Evolutionary conservation across 2,329 filamentous ascomycete species (phyloP).

Genomic region (Elsinoe perseae): DNA sequence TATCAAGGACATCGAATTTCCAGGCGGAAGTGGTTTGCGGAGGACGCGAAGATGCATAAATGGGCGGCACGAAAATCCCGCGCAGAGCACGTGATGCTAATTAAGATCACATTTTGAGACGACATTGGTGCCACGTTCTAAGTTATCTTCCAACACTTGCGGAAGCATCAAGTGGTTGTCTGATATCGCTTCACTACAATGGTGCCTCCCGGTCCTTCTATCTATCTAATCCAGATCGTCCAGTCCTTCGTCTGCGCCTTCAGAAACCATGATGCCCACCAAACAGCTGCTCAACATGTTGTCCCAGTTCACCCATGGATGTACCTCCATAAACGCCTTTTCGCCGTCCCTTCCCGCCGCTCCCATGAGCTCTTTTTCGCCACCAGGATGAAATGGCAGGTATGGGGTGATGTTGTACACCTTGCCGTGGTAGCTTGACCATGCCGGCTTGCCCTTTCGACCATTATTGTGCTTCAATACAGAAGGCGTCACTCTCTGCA

Average conservation of each 20-base stretch:
- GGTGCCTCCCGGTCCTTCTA: not conserved
- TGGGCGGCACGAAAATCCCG: not conserved
- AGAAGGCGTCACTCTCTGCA: slow-evolving; percentile 68
- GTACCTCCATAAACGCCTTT: slow-evolving; percentile 55
- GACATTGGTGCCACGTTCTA: not conserved
- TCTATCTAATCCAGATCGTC: slow-evolving; percentile 55
- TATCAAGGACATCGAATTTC: not conserved
- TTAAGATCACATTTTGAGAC: not conserved
- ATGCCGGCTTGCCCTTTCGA: slow-evolving; percentile 75
- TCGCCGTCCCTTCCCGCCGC: slow-evolving; percentile 62
- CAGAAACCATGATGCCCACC: slow-evolving; percentile 53
- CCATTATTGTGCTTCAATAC: slow-evolving; percentile 73
- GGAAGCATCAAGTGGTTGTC: not conserved
- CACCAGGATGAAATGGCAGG: slow-evolving; percentile 82
- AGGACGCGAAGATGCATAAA: slow-evolving; percentile 3
- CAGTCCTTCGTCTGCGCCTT: slow-evolving; percentile 41
- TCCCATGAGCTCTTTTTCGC: slow-evolving; percentile 72
- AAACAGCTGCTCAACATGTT: slow-evolving; percentile 55
- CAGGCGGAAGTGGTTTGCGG: slow-evolving; percentile 7
- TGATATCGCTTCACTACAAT: not conserved
- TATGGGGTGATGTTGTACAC: slow-evolving; percentile 95
- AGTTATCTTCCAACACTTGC: too few species aligned
- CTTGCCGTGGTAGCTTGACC: slow-evolving; percentile 80
- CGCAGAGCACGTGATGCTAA: slow-evolving; percentile 3
- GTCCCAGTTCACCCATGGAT: slow-evolving; percentile 64